Evolutionary conservation across 257 asterid genomes (phyloP).

Genomic region (Rubia yunnanensis): DNA sequence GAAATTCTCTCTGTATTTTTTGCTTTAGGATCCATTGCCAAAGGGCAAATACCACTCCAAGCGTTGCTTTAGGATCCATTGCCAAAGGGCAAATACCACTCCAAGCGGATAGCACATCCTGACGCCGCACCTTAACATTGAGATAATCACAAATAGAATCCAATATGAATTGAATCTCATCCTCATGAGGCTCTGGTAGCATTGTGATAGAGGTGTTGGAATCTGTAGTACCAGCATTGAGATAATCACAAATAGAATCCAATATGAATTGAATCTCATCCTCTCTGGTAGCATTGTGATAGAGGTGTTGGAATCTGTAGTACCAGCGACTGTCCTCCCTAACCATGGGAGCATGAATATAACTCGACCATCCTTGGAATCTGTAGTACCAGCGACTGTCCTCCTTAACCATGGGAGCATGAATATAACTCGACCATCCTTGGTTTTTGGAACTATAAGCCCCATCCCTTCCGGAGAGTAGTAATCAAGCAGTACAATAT

Average conservation of each 20-base stretch:
- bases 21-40: constrained; percentile 90
- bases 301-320: constrained; percentile 82
- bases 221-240: constrained; percentile 93
- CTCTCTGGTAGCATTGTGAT: constrained; percentile 97
- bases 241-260: constrained; percentile 92
- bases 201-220: constrained; percentile 77
- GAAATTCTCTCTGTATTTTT: constrained; percentile 88
- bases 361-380: constrained; percentile 98
- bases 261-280: constrained; percentile 88
- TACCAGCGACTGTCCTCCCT: constrained; percentile 93
- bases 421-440: constrained; percentile 95
- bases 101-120: constrained; percentile 96
- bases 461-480: constrained; percentile 99
- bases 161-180: constrained; percentile 86
- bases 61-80: constrained; percentile 94
- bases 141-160: constrained; percentile 95
- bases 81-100: constrained; percentile 99
- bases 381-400: constrained; percentile 93
- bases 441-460: constrained; percentile 96
- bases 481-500: constrained; percentile 91
- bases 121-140: constrained; percentile 84
- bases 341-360: constrained; percentile 99
- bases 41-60: constrained; percentile 98
- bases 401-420: constrained; percentile 99
- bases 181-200: constrained; percentile 97